Base-by-base conservation (phyloP, 2,329 filamentous ascomycete genomes). In the Fusarium brevicatenulatum region DNA sequence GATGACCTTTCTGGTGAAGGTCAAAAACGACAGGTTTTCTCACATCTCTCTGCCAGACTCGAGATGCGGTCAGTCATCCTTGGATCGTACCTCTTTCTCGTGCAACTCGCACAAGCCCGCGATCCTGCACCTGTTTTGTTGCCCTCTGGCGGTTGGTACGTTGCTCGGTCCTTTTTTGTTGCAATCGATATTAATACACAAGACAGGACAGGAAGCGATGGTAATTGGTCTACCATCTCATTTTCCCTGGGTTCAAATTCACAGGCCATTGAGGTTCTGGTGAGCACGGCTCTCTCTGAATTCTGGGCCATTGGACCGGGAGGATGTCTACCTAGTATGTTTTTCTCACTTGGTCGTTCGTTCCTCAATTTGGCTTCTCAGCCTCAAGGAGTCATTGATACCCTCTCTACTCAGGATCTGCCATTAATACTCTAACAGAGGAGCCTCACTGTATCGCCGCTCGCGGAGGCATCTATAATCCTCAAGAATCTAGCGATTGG, bases 281-380 rank as follows among this genome's bases (percentile, higher is more conserved):
- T 91, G 57, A 93, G 91, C 76, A 94, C 92, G 10, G 86, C 88
- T 18, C 85, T 91, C 46, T 93, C 92, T 40, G 91, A 94, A 80
- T 90, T 91, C 47, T 94, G 92, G 91, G 87, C 90, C 7, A 83
- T 94, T 43, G 86, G 90, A 58, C 83, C 86, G 3, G 84, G 86
- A 66, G 91, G 89, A 63, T 92, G 90, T 72, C 70, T 80, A 71
- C 76, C 80, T 46, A 83, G 87, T 87, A 84, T 76, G 85, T 83
- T 34, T 52, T 43, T 46, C 34, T 28, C 53, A 40, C 28, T 46
- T 21, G 34, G 21, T 15, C 30, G 21, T 28, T 28, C 19, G 23
- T 37, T 62, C 19, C 53, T 28, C 15, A 42, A 19, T 12, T 28
- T 30, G 19, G 7, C 21, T 34, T 39, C 23, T 57, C 18, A 34